These are phyloP conservation scores for Xerocomellus amylosporus DNA, from an alignment of 768 basidiomycete genomes.

Conservation along the genomic window DNA sequence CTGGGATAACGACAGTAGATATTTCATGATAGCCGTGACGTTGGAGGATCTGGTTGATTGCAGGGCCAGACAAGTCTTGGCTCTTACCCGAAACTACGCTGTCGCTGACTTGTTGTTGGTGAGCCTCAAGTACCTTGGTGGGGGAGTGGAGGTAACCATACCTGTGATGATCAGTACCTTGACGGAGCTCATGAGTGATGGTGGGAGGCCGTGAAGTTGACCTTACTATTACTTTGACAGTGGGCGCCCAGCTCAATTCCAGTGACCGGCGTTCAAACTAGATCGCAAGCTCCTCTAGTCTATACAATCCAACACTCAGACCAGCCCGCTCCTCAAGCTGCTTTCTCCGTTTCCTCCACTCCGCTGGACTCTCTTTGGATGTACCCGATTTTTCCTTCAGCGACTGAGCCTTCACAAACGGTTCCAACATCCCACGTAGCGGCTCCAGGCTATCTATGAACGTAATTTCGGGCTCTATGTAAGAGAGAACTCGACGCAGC, in stretches of 20 bases:
- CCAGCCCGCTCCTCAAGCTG: conserved; percentile 50
- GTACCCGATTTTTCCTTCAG: conserved; percentile 43
- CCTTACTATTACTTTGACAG: no score
- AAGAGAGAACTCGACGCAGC: conserved; percentile 47
- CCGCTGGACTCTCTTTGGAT: conserved; percentile 34
- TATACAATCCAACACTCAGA: conserved; percentile 62
- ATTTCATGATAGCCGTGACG: conserved; percentile 37
- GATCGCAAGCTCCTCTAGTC: conserved; percentile 66
- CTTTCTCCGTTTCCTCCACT: conserved; percentile 55
- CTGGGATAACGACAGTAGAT: conserved; percentile 54
- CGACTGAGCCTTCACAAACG: conserved; percentile 56
- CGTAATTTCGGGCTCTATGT: conserved; percentile 54
- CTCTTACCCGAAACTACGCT: conserved; percentile 49
- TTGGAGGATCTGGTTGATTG: conserved; percentile 51
- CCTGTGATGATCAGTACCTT: conserved; percentile 30
- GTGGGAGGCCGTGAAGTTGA: no score
- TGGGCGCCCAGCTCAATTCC: no score
- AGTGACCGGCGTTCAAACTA: conserved; percentile 24
- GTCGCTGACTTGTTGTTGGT: conserved; percentile 54
- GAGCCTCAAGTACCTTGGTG: neutral
- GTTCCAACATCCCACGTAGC: conserved; percentile 60
- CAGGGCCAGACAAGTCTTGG: conserved; percentile 67
- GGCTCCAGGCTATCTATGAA: conserved; percentile 49
- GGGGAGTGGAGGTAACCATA: neutral
- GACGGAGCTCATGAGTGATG: conserved; percentile 20